Evolutionary conservation across 202 grass and related monocot species (phyloP).

Genomic region (Bolboschoenoplectus hybrid): DNA sequence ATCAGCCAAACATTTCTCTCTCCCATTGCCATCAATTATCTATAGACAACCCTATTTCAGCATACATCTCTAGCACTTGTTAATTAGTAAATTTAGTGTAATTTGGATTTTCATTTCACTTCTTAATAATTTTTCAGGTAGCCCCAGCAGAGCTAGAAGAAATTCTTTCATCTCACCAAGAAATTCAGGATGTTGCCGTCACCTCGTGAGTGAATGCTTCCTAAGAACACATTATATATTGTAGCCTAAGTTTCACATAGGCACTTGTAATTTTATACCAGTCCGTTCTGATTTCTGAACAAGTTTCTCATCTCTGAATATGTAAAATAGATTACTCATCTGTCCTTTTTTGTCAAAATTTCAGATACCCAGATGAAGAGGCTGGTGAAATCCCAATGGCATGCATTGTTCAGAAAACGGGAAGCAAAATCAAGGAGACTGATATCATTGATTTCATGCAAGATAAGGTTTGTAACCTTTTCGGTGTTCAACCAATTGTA

Average conservation of each 20-base stretch:
- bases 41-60: too few species aligned
- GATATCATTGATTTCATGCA: constrained; percentile 46
- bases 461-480: constrained; percentile 35
- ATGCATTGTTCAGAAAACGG: constrained; percentile 48
- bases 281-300: background rate
- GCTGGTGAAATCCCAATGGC: constrained; percentile 62
- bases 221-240: background rate
- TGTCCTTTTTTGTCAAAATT: constrained; percentile 3
- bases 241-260: background rate
- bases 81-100: too few species aligned
- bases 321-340: background rate
- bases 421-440: constrained; percentile 36
- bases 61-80: too few species aligned
- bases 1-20: too few species aligned
- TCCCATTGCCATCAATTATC: too few species aligned
- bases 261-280: background rate
- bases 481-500: background rate
- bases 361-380: constrained; percentile 54
- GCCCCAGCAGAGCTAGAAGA: constrained; percentile 58
- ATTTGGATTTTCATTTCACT: background rate
- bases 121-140: constrained; percentile 27
- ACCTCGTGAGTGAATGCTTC: constrained; percentile 38
- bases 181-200: constrained; percentile 52
- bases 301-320: background rate
- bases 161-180: constrained; percentile 42